Conservation (phyloP, 208 protist species). For the Naegleria lovaniensis region DNA sequence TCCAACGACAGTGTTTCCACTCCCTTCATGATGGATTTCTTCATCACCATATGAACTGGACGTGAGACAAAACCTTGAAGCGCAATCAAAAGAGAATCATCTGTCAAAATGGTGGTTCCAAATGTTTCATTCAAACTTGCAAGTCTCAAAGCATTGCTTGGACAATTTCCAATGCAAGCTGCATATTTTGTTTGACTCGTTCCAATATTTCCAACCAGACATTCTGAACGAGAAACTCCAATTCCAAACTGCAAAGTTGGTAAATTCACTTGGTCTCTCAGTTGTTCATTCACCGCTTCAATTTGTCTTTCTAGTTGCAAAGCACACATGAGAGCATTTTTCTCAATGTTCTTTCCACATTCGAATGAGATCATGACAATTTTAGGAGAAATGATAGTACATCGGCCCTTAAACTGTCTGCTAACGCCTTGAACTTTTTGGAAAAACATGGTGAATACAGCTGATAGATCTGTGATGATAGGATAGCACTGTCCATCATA, state of each 20-base stretch:
- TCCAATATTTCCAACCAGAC: background rate
- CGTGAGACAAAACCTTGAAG: background rate
- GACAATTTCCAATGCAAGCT: background rate
- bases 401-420: background rate
- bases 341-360: background rate
- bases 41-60: background rate
- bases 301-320: background rate
- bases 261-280: background rate
- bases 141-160: background rate
- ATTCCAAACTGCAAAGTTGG: background rate
- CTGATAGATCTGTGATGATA: background rate
- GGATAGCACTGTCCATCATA: background rate
- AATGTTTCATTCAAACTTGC: background rate
- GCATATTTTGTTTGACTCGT: background rate
- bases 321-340: background rate
- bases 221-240: background rate
- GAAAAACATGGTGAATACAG: background rate
- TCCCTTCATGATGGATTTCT: background rate
- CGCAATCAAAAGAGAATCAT: background rate
- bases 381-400: background rate
- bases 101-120: background rate
- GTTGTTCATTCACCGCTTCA: background rate
- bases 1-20: background rate
- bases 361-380: background rate
- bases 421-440: background rate